Percentiles rank a stretch among this genome's conserved stretches.
These are phyloP conservation scores for Mycena rosella DNA, from an alignment of 768 basidiomycete genomes.

Conservation along the genomic window DNA sequence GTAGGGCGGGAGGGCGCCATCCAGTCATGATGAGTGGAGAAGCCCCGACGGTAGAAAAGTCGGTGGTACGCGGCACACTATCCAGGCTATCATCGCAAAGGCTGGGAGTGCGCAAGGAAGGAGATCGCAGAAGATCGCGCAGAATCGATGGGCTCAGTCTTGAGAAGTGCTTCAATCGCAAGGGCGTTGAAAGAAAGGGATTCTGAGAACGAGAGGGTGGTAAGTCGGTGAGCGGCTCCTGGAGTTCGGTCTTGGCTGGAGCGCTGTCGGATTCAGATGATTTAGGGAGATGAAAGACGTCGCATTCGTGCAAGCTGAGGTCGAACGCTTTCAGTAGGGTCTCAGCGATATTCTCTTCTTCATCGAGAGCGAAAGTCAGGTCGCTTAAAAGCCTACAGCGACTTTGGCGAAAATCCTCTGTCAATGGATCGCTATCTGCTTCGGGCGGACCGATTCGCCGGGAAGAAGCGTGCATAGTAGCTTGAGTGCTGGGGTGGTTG, in stretches of 20 bases:
- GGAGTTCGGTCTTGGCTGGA: neutral
- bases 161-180: slow-evolving; percentile 42
- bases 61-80: neutral
- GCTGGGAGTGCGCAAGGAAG: slow-evolving; percentile 36
- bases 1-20: neutral
- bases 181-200: slow-evolving; percentile 41
- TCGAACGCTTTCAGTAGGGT: slow-evolving; percentile 34
- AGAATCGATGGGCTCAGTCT: slow-evolving; percentile 38
- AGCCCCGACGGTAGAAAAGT: neutral
- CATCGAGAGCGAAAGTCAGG: slow-evolving; percentile 20
- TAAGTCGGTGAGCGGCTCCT: slow-evolving; percentile 15
- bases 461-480: no score
- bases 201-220: slow-evolving; percentile 27
- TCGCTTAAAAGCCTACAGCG: slow-evolving; percentile 22
- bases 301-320: slow-evolving; percentile 24
- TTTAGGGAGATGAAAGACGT: neutral
- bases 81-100: slow-evolving; percentile 33
- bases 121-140: slow-evolving; percentile 38
- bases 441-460: neutral
- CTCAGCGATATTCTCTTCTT: slow-evolving; percentile 23
- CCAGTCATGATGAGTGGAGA: neutral
- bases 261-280: slow-evolving; percentile 6
- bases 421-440: neutral
- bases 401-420: slow-evolving; percentile 2
- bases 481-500: no score